Conservation (phyloP, 139 green algal species). For the Monoraphidium neglectum region DNA sequence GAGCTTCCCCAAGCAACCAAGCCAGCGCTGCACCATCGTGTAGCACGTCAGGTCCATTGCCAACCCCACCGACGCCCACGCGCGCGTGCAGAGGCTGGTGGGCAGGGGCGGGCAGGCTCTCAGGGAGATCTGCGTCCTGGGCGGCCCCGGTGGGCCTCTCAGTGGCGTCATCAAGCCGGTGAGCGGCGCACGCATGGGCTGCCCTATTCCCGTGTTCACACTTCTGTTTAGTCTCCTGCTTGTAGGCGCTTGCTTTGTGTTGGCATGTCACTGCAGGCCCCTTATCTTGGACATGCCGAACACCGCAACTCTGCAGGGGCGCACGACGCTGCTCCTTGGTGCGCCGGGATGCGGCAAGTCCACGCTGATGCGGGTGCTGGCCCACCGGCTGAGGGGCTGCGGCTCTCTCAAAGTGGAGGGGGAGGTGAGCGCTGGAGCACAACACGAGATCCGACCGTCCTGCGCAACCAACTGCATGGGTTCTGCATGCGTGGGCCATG, state of each 20-base stretch:
- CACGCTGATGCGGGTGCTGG: constrained; percentile 43
- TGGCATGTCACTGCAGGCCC: not conserved
- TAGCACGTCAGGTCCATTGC: no score
- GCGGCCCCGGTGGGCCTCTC: constrained; percentile 15
- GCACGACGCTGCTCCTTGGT: constrained; percentile 71
- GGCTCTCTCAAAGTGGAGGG: constrained; percentile 43
- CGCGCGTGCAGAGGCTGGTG: constrained; percentile 5
- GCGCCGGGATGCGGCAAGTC: constrained; percentile 73
- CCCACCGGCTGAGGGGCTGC: constrained; percentile 18
- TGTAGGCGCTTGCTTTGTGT: not conserved
- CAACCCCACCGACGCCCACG: constrained; percentile 26
- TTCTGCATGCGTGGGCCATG: not conserved
- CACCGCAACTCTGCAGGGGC: constrained; percentile 33
- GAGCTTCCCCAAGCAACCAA: no score
- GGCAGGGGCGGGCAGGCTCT: constrained; percentile 1
- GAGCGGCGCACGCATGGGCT: not conserved
- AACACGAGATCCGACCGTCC: not conserved
- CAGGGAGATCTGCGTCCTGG: constrained; percentile 33
- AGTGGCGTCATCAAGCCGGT: constrained; percentile 52
- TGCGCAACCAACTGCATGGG: not conserved
- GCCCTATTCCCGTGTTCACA: no score
- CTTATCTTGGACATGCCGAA: not conserved
- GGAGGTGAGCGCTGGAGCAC: not conserved
- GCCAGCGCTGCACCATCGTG: no score
- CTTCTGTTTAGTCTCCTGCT: no score